Evolutionary conservation across 2,329 filamentous ascomycete species (phyloP), one percentile per base, ranked within the genome.

Genomic region (Colletotrichum tanaceti): DNA sequence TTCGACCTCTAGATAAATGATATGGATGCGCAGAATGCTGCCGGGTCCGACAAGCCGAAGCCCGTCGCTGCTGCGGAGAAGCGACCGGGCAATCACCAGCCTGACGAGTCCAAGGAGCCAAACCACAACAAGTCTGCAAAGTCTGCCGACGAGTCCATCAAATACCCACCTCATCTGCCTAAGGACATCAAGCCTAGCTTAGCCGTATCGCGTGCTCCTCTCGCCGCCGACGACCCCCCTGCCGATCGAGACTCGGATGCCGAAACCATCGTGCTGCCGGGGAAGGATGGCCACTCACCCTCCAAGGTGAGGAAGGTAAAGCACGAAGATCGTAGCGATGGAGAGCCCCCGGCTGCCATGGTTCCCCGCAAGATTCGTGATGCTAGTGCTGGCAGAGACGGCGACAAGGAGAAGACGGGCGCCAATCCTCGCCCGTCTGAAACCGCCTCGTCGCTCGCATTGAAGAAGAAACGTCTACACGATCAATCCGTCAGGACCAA

Each of bases 1-100:
- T 77, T 75, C 76, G 76, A 80, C 78, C 79, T 79, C 77, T 77
- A 85, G 84, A 84, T 88, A 85, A 87, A 87, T 89, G 87, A 84
- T 83, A 89, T 89, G 87, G 87, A 89, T 88, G 86, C 86, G 86
- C 87, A 88, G 83, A 88, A 89, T 89, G 87, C 85, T 85, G 83
- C 84, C 82, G 86, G 87, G 84, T 84, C 85, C 83, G 84, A 85
- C 80, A 85, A 84, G 80, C 84, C 84, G 83, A 88, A 86, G 86
- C 85, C 83, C 78, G 78, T 82, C 79, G 83, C 85, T 84, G 84
- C 84, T 76, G 80, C 84, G 75, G 81, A 82, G 78, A 69, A 66
- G 66, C 80, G 80, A 77, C 79, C 79, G 73, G 78, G 76, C 73
- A 73, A 73, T 63, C 66, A 69, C 63, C 63, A 59, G 62, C 71